Conservation (phyloP, 768 basidiomycete species). For the Podaxis sp. region DNA sequence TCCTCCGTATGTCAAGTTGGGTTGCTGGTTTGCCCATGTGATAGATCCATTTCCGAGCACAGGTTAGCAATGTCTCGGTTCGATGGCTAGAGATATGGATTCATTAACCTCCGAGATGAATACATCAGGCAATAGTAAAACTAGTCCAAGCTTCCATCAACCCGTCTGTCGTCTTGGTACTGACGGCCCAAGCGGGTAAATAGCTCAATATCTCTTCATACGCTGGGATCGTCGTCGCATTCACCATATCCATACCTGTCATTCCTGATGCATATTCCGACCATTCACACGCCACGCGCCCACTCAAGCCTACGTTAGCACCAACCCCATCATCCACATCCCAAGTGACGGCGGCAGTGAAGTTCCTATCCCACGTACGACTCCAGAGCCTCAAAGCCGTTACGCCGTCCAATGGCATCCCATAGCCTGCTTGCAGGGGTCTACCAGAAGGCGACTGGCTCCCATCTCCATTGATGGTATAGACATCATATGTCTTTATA, state of each 20-base stretch:
- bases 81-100: no score
- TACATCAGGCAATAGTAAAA: constrained; percentile 16
- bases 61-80: no score
- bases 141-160: constrained; percentile 53
- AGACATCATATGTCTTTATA: constrained; percentile 6
- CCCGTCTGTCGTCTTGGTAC: constrained; percentile 54
- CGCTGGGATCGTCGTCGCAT: constrained; percentile 56
- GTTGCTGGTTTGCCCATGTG: no score
- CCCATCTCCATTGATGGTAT: background rate
- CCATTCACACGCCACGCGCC: constrained; percentile 62
- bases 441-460: constrained; percentile 16
- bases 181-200: constrained; percentile 66
- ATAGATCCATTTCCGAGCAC: no score
- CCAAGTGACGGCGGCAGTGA: constrained; percentile 56
- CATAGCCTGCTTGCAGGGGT: constrained; percentile 43
- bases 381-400: constrained; percentile 55
- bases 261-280: constrained; percentile 61
- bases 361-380: constrained; percentile 54
- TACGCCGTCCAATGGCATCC: constrained; percentile 27
- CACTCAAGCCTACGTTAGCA: constrained; percentile 25
- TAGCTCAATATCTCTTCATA: constrained; percentile 64
- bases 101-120: no score
- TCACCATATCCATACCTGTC: constrained; percentile 27
- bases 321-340: constrained; percentile 21
- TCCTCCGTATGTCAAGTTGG: no score